These are phyloP conservation scores for Solanum hybrid DNA, from an alignment of 305 asterid genomes.

Conservation along the genomic window DNA sequence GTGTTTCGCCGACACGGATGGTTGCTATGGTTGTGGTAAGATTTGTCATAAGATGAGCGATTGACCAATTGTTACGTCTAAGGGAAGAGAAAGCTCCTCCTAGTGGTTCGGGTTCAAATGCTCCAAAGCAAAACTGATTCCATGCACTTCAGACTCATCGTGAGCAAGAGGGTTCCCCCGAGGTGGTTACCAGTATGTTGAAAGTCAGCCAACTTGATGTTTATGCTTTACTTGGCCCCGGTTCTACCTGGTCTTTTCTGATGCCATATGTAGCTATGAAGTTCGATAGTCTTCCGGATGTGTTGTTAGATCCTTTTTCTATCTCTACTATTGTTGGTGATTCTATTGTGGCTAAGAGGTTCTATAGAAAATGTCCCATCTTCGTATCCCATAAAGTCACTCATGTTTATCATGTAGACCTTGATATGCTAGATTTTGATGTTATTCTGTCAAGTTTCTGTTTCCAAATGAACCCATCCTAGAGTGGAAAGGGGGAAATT, in stretches of 20 bases:
- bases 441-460: background rate
- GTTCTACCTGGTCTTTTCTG: background rate
- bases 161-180: background rate
- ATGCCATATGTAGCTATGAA: background rate
- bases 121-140: background rate
- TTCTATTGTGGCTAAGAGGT: background rate
- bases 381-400: background rate
- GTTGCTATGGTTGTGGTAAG: background rate
- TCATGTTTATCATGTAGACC: background rate
- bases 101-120: background rate
- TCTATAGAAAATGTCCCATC: background rate
- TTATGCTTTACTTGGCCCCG: background rate
- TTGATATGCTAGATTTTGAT: background rate
- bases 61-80: too few species aligned
- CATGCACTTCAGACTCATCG: background rate
- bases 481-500: background rate
- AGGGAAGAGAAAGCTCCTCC: background rate
- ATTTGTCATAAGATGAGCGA: background rate
- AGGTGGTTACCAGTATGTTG: background rate
- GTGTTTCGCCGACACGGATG: background rate
- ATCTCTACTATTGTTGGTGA: background rate
- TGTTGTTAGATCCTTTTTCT: background rate
- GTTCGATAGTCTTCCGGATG: background rate
- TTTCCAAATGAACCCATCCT: background rate
- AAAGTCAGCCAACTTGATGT: background rate